These are phyloP conservation scores for Lactuca saligna DNA, from an alignment of 129 eudicot genomes.

Conservation along the genomic window DNA sequence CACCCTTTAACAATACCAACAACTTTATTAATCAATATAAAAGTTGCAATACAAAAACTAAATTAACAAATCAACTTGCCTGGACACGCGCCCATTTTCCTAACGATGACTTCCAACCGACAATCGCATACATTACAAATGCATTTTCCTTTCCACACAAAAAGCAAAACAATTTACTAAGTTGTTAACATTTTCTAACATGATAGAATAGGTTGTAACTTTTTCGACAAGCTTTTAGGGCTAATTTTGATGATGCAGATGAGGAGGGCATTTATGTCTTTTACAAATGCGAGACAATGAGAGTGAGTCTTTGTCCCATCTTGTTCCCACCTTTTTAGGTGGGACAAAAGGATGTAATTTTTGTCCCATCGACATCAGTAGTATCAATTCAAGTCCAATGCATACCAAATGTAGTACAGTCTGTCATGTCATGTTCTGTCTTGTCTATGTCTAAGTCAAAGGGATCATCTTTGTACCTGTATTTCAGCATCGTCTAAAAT, in stretches of 20 bases:
- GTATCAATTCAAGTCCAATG: background rate
- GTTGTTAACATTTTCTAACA: background rate
- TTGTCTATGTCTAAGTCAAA: too few relatives aligned
- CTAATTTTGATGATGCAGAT: background rate
- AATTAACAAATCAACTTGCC: conserved; percentile 43
- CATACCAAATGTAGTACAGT: background rate
- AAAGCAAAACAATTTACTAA: background rate
- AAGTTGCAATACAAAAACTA: conserved; percentile 2
- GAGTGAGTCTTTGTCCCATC: background rate
- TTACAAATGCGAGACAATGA: background rate
- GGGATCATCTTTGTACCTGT: conserved; percentile 44
- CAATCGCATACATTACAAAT: conserved; percentile 72
- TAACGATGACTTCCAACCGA: conserved; percentile 90
- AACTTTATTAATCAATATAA: conserved; percentile 3
- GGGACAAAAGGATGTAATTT: background rate
- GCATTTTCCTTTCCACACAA: conserved; percentile 75
- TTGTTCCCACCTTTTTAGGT: background rate
- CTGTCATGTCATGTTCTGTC: background rate
- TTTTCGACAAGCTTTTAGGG: background rate
- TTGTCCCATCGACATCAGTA: background rate
- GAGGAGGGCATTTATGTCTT: background rate
- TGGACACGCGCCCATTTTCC: conserved; percentile 97
- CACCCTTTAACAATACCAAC: conserved; percentile 51
- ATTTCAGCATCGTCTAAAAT: conserved; percentile 87
- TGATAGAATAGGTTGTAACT: background rate